Evolutionary conservation across 345 rosid species (phyloP).

Genomic region (Brassica rapa): DNA sequence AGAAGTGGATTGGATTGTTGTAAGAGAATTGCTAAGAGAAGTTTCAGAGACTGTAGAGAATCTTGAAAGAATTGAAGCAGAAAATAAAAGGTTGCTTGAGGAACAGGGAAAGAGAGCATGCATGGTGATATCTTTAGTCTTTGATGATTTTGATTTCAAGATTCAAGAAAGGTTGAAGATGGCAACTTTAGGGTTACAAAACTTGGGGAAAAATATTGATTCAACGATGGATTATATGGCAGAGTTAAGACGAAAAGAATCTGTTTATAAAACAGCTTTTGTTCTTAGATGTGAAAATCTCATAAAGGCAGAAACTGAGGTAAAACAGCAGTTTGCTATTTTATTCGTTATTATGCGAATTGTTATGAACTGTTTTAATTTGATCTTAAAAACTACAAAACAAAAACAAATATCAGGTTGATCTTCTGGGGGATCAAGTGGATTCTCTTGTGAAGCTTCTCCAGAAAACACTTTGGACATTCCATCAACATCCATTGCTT

Average conservation of each 20-base stretch:
- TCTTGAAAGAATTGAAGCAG: constrained; percentile 29
- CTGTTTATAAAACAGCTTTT: constrained; percentile 63
- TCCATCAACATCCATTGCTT: constrained; percentile 46
- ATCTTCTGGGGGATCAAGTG: constrained; percentile 83
- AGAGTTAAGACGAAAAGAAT: constrained; percentile 43
- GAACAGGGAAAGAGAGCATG: constrained; percentile 29
- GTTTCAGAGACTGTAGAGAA: constrained; percentile 47
- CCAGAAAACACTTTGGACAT: constrained; percentile 49
- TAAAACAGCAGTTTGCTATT: constrained; percentile 4
- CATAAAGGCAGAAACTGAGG: constrained; percentile 83
- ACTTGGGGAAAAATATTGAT: constrained; percentile 42
- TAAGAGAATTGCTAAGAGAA: constrained; percentile 39
- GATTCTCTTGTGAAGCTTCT: constrained; percentile 54
- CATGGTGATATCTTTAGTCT: constrained; percentile 20
- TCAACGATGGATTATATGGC: constrained; percentile 28
- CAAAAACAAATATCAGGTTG: constrained; percentile 51
- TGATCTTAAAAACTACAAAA: too few species aligned
- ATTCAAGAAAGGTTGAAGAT: constrained; percentile 42
- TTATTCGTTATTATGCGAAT: not conserved
- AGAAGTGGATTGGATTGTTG: constrained; percentile 42
- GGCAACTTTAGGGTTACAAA: constrained; percentile 50
- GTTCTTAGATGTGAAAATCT: constrained; percentile 66
- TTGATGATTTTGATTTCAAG: constrained; percentile 43
- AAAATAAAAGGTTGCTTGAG: constrained; percentile 22
- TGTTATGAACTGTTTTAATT: not conserved